Base-by-base conservation (phyloP, 1,139 yeast species). In the Yamadazyma triangularis region DNA sequence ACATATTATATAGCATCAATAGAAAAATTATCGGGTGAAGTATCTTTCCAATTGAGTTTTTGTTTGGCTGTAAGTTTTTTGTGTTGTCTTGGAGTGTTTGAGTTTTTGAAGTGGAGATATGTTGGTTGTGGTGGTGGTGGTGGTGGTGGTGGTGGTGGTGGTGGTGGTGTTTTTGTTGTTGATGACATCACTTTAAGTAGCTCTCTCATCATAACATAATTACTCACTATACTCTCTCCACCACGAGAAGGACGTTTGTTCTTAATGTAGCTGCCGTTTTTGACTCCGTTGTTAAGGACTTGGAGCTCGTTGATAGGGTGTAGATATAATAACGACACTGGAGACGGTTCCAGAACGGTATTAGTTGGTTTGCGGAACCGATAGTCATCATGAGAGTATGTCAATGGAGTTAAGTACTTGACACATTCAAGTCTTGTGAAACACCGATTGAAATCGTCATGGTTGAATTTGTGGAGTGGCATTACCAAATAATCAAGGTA, bases 401-500 rank as follows among this genome's bases (percentile, higher is more conserved):
- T 32, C 12, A 64, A 36, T 2, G 54, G 37, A 16, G 40, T 16
- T 4, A 64, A 15, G 3, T 40, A 42, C 22, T 47, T 56, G 0
- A 28, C 34, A 2, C 24, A 30, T 2, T 29, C 35, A 40, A 48
- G 6, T 0, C 49, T 48, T 4, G 41, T 30, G 40, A 81, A 81
- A 40, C 85, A 76, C 23, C 94, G 57, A 1, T 53, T 39, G n/a
- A 80, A 52, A 31, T 75, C 78, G 0, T 29, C 40, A 0, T 26
- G 28, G 12, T 48, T 40, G 24, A 50, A 46, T 30, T 61, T 60
- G 3, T 50, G 44, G 4, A 50, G 43, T 0, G 81, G 80, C 0
- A 85, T 45, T 0, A 86, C 72, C 30, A 88, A 45, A 41, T 68
- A 74, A 19, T 63, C 58, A 13, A 88, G 51, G 42, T 56, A 78